Conservation (phyloP, 164 flowering plant species). For the Piper longum region DNA sequence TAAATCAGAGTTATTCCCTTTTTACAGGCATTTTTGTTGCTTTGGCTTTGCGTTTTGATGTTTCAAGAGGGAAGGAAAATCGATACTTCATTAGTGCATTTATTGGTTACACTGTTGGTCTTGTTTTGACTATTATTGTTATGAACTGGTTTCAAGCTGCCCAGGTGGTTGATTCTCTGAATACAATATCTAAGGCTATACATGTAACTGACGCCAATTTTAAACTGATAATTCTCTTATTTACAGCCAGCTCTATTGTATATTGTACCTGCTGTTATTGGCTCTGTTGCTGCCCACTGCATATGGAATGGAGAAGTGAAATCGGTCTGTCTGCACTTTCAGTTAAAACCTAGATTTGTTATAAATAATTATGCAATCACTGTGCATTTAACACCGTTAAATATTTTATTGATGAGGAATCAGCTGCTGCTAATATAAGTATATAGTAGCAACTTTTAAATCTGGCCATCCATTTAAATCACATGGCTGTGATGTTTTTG, state of each 20-base stretch:
- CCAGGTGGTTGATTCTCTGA: conserved; percentile 38
- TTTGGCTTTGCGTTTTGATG: conserved; percentile 91
- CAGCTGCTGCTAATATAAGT: neutral
- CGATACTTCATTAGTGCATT: conserved; percentile 92
- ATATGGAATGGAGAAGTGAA: conserved; percentile 89
- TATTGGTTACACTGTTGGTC: conserved; percentile 63
- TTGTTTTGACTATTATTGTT: conserved; percentile 72
- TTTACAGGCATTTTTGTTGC: conserved; percentile 90
- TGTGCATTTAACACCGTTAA: neutral
- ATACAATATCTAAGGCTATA: neutral
- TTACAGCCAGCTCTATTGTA: conserved; percentile 92
- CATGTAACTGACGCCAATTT: neutral
- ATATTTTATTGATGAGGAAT: neutral
- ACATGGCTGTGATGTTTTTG: no score
- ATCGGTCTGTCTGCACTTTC: conserved; percentile 39
- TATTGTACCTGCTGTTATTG: conserved; percentile 88
- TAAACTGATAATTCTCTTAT: neutral
- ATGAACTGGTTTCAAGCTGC: conserved; percentile 99
- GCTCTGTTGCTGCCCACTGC: conserved; percentile 73
- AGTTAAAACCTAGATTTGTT: neutral
- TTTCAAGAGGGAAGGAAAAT: conserved; percentile 70
- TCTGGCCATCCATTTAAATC: no score
- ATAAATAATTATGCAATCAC: neutral
- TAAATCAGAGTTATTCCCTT: no score
- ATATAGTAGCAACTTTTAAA: neutral